phyloP scores from a whole-genome alignment of 2,329 filamentous ascomycete species.

The Alternaria sp. region DNA sequence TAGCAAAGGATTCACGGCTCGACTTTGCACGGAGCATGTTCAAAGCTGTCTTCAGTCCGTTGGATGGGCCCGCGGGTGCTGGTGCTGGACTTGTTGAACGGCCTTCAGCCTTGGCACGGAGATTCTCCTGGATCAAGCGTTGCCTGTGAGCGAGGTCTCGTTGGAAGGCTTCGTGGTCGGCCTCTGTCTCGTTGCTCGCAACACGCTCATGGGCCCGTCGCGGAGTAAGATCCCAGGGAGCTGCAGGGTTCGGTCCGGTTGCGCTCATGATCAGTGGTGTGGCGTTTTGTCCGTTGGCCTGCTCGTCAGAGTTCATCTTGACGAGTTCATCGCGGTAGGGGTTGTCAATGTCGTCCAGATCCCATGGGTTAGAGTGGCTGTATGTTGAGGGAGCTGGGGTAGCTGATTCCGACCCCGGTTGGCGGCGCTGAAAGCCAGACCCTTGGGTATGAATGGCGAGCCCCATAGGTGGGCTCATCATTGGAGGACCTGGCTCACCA shows the following conservation, averaged over 20 bases:
- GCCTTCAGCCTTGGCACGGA: conserved; percentile 69
- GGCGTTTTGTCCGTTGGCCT: conserved; percentile 33
- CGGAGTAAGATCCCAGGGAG: conserved; percentile 58
- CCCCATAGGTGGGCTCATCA: conserved; percentile 54
- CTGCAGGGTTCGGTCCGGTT: conserved; percentile 16
- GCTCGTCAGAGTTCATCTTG: conserved; percentile 45
- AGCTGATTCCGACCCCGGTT: conserved; percentile 42
- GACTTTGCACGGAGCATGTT: conserved; percentile 70
- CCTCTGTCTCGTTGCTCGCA: conserved; percentile 58
- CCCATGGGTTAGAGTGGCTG: conserved; percentile 62
- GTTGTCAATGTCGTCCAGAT: conserved; percentile 58
- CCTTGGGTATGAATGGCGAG: conserved; percentile 46
- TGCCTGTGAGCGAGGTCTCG: conserved; percentile 74
- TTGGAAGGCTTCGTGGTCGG: conserved; percentile 73
- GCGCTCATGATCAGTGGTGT: conserved; percentile 15
- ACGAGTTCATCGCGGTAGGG: conserved; percentile 45
- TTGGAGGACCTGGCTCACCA: conserved; percentile 39
- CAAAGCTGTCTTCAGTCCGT: conserved; percentile 61
- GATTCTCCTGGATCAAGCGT: conserved; percentile 73
- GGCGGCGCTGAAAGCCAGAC: conserved; percentile 32
- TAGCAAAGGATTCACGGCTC: conserved; percentile 69
- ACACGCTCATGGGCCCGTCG: conserved; percentile 55
- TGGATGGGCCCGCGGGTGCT: conserved; percentile 35
- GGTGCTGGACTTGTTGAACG: conserved; percentile 49
- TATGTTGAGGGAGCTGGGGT: conserved; percentile 56